phyloP scores from a whole-genome alignment of 1,284 basidiomycete genomes.

The Xanthoconium separans region DNA sequence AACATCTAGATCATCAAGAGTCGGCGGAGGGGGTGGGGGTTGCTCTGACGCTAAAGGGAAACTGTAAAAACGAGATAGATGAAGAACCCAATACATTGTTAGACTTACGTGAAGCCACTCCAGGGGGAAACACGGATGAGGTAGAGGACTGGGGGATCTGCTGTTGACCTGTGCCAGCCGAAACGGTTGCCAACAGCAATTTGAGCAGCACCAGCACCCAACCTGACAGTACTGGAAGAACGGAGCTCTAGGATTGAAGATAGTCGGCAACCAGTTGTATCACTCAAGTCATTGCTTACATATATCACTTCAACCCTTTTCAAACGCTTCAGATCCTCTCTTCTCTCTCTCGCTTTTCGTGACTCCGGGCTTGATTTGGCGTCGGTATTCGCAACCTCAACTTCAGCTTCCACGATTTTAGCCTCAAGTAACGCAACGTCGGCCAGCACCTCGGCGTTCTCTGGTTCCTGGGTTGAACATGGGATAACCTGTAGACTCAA shows the following conservation, averaged over 20 bases:
- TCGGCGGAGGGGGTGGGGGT: constrained; percentile 66
- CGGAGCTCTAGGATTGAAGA: constrained; percentile 53
- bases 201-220: constrained; percentile 92
- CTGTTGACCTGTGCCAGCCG: constrained; percentile 63
- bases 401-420: constrained; percentile 68
- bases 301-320: constrained; percentile 90
- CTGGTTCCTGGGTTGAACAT: constrained; percentile 47
- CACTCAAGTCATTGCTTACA: constrained; percentile 46
- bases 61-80: constrained; percentile 4
- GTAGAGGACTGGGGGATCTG: constrained; percentile 57
- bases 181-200: constrained; percentile 85
- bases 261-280: constrained; percentile 3
- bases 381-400: constrained; percentile 55
- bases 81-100: neutral
- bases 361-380: constrained; percentile 56
- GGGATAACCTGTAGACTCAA: constrained; percentile 2
- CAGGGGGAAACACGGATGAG: constrained; percentile 66
- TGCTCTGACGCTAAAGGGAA: constrained; percentile 55
- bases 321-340: constrained; percentile 78
- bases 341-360: constrained; percentile 65
- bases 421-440: constrained; percentile 71
- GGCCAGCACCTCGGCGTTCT: constrained; percentile 57
- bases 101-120: constrained; percentile 64
- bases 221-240: constrained; percentile 79
- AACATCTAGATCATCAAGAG: constrained; percentile 94